Evolutionary conservation across 805 yeast species (phyloP), one percentile per base, ranked within the genome.

Genomic region (Komagataella ulmi): DNA sequence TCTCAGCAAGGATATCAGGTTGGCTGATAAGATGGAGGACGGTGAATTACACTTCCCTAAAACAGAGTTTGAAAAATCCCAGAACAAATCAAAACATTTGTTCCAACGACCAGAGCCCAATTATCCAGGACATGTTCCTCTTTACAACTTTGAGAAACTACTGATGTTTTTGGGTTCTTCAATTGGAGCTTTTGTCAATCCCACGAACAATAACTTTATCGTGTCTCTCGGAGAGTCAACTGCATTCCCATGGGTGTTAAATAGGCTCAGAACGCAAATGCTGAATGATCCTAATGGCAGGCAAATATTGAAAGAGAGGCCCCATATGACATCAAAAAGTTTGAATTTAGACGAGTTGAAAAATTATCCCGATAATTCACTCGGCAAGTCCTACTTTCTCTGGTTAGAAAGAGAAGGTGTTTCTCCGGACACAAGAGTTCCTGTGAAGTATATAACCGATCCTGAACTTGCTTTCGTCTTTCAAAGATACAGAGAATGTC

Each of bases 401-500:
- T 89, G 97, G 96, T 73, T 89, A 17, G 83, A 83, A 51, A 74
- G 79, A 48, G 97, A 93, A 65, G 89, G 91, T 1, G 96, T 88
- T 0, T 82, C 93, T 3, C 97, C 97, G 1, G 99, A 93, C 63
- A 90, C 96, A 0, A 74, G 99, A 58, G 89, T 84, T 2, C 84
- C 88, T 1, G 98, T 93, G 7, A 80, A 79, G 54, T 93, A 79
- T 66, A 88, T 93, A 46, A 90, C 87, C 56, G 89, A 93, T 62
- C 90, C 87, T 47, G 95, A 88, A 60, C 77, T 88, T 57, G 97
- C 97, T 0, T 93, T 84, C 62, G 84, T 91, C n/a, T 88, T 82
- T 72, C 95, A 88, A 64, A 72, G 99, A 59, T 93, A 91, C 64
- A 77, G 99, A 51, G 98, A 93, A 64, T 90, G 97, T 62, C 99